Percentiles rank a stretch among this genome's conserved stretches.
phyloP scores from a whole-genome alignment of 495 filamentous ascomycete species.

The Lepidopterella palustris region DNA sequence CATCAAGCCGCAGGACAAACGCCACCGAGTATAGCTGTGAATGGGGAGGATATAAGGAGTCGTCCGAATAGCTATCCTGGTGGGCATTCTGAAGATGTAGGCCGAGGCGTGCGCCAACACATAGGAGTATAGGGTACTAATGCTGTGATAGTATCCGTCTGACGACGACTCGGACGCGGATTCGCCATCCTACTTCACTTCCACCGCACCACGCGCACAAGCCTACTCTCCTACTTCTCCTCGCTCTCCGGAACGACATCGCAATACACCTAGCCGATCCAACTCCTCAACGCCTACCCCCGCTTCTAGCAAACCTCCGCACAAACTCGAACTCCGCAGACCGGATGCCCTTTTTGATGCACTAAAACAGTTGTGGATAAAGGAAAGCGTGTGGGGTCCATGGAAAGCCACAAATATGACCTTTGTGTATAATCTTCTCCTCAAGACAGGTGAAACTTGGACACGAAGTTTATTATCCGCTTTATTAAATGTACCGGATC shows the following conservation, averaged over 20 bases:
- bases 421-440: constrained; percentile 78
- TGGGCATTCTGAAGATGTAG: constrained; percentile 47
- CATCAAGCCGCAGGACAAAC: constrained; percentile 46
- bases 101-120: constrained; percentile 5
- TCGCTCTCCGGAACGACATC: constrained; percentile 13
- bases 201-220: constrained; percentile 51
- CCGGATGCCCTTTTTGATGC: constrained; percentile 71
- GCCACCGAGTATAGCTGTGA: constrained; percentile 26
- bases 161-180: constrained; percentile 61
- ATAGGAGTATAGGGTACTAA: constrained; percentile 8
- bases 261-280: constrained; percentile 21
- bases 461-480: constrained; percentile 76
- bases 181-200: constrained; percentile 72
- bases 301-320: constrained; percentile 39
- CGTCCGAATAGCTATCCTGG: constrained; percentile 36
- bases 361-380: constrained; percentile 77
- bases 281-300: constrained; percentile 33
- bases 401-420: constrained; percentile 94
- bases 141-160: constrained; percentile 36
- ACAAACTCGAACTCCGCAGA: constrained; percentile 61
- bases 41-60: constrained; percentile 27
- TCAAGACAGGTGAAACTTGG: constrained; percentile 80
- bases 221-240: constrained; percentile 49
- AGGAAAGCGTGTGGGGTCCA: constrained; percentile 80
- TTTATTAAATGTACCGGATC: constrained; percentile 73